These are phyloP conservation scores for Calonectria pauciramosa DNA, from an alignment of 2,329 filamentous ascomycete species.

Conservation along the genomic window DNA sequence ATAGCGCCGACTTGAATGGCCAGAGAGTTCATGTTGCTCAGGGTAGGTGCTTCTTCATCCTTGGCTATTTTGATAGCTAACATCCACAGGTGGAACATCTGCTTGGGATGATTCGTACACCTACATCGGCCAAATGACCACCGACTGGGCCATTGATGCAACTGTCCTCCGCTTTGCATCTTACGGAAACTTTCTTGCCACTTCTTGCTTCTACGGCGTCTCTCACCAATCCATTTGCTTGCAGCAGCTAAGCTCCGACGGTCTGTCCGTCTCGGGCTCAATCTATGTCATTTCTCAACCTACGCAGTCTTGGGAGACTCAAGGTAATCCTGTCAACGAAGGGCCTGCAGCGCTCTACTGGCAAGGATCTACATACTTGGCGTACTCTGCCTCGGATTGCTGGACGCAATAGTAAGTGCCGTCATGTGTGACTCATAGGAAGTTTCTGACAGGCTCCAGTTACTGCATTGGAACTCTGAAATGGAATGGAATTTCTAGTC, in stretches of 20 bases:
- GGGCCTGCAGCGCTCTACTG: constrained; percentile 11
- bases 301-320: constrained; percentile 1
- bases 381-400: constrained; percentile 3
- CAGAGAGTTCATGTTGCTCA: constrained; percentile 4
- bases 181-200: neutral
- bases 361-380: neutral
- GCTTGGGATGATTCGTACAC: constrained; percentile 11
- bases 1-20: neutral
- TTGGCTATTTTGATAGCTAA: too few species aligned
- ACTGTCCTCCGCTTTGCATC: neutral
- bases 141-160: neutral
- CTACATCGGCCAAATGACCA: neutral
- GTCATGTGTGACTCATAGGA: accelerated
- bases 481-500: constrained; percentile 1
- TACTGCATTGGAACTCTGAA: constrained; percentile 6
- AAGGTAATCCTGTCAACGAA: neutral
- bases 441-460: neutral
- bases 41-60: too few species aligned
- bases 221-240: neutral
- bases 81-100: neutral
- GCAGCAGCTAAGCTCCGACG: constrained; percentile 4
- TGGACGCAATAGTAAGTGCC: neutral
- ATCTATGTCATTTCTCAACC: constrained; percentile 9
- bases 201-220: constrained; percentile 1
- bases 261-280: neutral